A percentile compares a stretch with the other conserved stretches of the same genome.
phyloP scores from a whole-genome alignment of 2,329 filamentous ascomycete species.

The Neoarthrinium moseri region DNA sequence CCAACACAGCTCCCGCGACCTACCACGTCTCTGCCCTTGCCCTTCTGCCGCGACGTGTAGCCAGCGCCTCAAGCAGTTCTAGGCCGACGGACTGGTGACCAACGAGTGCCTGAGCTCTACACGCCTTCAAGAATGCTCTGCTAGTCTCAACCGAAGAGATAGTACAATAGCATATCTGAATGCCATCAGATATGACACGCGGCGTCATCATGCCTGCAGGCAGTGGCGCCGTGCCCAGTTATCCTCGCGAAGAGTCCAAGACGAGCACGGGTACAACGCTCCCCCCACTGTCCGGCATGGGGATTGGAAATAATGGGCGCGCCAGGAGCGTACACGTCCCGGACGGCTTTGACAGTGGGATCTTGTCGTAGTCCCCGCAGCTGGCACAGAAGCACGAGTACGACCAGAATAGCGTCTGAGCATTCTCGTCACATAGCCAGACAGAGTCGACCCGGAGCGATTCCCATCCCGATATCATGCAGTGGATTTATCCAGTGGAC shows the following conservation, averaged over 20 bases:
- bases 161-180: slow-evolving; percentile 47
- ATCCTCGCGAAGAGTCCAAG: no score
- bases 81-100: no score
- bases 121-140: no score
- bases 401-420: slow-evolving; percentile 47
- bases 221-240: no score
- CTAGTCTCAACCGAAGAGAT: no score
- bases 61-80: no score
- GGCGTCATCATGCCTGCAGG: no score
- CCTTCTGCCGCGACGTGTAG: no score
- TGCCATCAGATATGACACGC: slow-evolving; percentile 48
- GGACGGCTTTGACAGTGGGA: slow-evolving; percentile 21
- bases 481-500: no score
- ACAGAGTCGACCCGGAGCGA: slow-evolving; percentile 44
- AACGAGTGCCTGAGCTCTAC: no score
- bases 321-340: not conserved
- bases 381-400: slow-evolving; percentile 33
- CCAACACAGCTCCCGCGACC: no score
- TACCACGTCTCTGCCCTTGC: no score
- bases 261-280: slow-evolving; percentile 22
- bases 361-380: slow-evolving; percentile 32
- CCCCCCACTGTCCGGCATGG: slow-evolving; percentile 18
- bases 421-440: slow-evolving; percentile 45
- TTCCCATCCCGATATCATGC: slow-evolving; percentile 45
- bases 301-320: slow-evolving; percentile 22